These are phyloP conservation scores for Collybiopsis luxurians DNA, from an alignment of 768 basidiomycete species.

Conservation along the genomic window DNA sequence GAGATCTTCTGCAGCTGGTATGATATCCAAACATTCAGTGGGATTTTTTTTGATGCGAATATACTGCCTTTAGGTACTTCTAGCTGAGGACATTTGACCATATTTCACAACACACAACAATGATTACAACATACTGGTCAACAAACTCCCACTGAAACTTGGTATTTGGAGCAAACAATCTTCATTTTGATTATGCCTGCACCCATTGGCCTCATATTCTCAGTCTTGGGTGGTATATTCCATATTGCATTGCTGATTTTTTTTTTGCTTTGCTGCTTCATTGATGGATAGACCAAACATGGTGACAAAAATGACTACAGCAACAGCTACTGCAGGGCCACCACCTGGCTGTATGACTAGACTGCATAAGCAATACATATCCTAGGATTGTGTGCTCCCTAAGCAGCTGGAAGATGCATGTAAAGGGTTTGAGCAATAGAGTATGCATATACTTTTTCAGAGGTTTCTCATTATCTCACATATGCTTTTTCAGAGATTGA, in stretches of 20 bases:
- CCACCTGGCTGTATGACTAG: slow-evolving; percentile 73
- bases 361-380: slow-evolving; percentile 79
- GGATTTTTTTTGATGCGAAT: neutral
- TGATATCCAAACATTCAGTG: slow-evolving; percentile 10
- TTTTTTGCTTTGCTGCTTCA: slow-evolving; percentile 2
- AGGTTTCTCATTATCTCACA: neutral
- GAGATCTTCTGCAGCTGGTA: slow-evolving; percentile 84
- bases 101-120: slow-evolving; percentile 96
- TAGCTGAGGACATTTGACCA: slow-evolving; percentile 83
- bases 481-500: slow-evolving; percentile 45
- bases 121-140: slow-evolving; percentile 75
- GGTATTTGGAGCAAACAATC: slow-evolving; percentile 91
- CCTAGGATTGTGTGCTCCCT: slow-evolving; percentile 76
- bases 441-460: slow-evolving; percentile 37
- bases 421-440: slow-evolving; percentile 41
- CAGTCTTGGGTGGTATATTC: slow-evolving; percentile 53
- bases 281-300: slow-evolving; percentile 17
- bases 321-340: slow-evolving; percentile 44
- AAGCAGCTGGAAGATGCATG: slow-evolving; percentile 68
- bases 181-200: slow-evolving; percentile 77
- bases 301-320: slow-evolving; percentile 13
- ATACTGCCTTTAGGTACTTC: slow-evolving; percentile 58
- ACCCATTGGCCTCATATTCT: slow-evolving; percentile 85
- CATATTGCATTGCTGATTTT: no score
- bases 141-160: slow-evolving; percentile 71